Percentiles rank a stretch among this genome's conserved stretches.
phyloP scores from a whole-genome alignment of 495 filamentous ascomycete genomes.

The Penicillium samsonianum region DNA sequence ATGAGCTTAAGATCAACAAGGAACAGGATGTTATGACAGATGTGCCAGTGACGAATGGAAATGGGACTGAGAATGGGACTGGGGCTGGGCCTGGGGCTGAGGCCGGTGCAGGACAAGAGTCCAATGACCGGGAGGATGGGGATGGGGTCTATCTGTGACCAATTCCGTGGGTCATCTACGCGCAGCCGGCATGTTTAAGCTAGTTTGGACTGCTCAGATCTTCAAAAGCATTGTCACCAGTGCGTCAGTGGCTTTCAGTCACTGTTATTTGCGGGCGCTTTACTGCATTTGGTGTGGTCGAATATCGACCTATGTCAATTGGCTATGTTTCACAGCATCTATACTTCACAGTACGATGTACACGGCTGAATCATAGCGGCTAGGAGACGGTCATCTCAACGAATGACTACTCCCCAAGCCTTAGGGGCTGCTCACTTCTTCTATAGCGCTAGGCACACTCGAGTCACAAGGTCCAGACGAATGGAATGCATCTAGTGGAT shows the following conservation, averaged over 20 bases:
- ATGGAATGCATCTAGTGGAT: background rate
- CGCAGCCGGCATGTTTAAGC: background rate
- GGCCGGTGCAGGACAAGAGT: slow-evolving; percentile 6
- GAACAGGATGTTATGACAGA: slow-evolving; percentile 14
- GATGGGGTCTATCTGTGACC: slow-evolving; percentile 68
- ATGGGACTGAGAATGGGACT: slow-evolving; percentile 28
- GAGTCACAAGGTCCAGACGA: background rate
- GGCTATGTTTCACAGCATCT: slow-evolving; percentile 4
- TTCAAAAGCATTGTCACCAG: background rate
- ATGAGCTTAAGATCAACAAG: slow-evolving; percentile 28
- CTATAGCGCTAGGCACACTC: background rate
- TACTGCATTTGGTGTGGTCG: slow-evolving; percentile 5
- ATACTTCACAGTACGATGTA: background rate
- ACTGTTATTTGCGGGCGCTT: background rate
- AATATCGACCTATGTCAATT: slow-evolving; percentile 1
- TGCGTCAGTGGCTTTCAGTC: background rate
- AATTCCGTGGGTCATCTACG: background rate
- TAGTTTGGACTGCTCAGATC: background rate
- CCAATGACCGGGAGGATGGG: slow-evolving; percentile 43
- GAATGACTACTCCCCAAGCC: background rate
- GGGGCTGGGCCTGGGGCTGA: slow-evolving; percentile 29
- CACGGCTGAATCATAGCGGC: background rate
- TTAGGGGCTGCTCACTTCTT: background rate
- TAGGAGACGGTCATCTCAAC: background rate
- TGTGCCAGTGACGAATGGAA: slow-evolving; percentile 27